A percentile compares a stretch with the other conserved stretches of the same genome.
Conservation (phyloP, 768 basidiomycete genomes). For the Tricholoma sp. region DNA sequence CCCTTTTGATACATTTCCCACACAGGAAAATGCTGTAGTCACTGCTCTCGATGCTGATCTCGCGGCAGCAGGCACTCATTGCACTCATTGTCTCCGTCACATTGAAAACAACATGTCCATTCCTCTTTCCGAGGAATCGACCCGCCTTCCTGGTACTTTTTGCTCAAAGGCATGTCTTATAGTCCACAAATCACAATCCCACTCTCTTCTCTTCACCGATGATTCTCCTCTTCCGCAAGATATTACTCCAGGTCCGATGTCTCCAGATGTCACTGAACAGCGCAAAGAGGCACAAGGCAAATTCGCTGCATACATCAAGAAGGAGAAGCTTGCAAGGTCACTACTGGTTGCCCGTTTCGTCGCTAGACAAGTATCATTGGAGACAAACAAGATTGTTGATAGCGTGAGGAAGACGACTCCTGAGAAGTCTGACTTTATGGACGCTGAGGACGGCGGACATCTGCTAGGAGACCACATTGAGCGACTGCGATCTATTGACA, state of each 20-base stretch:
- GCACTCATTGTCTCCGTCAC: slow-evolving; percentile 65
- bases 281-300: slow-evolving; percentile 57
- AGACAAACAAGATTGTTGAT: slow-evolving; percentile 52
- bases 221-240: slow-evolving; percentile 55
- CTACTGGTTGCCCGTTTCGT: slow-evolving; percentile 69
- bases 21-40: slow-evolving; percentile 73
- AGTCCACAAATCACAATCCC: slow-evolving; percentile 52
- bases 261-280: slow-evolving; percentile 30
- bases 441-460: slow-evolving; percentile 50
- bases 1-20: slow-evolving; percentile 6
- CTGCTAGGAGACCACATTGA: slow-evolving; percentile 74
- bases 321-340: slow-evolving; percentile 37
- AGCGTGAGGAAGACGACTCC: slow-evolving; percentile 15
- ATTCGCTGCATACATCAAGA: slow-evolving; percentile 51
- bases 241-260: slow-evolving; percentile 22
- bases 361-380: slow-evolving; percentile 63
- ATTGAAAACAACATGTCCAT: slow-evolving; percentile 45
- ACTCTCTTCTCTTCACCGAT: slow-evolving; percentile 66
- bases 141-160: slow-evolving; percentile 56
- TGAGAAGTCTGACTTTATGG: slow-evolving; percentile 36
- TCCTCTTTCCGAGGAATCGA: slow-evolving; percentile 34
- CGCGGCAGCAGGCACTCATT: slow-evolving; percentile 61
- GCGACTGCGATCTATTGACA: slow-evolving; percentile 62
- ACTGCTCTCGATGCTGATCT: slow-evolving; percentile 70
- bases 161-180: slow-evolving; percentile 69